These are phyloP conservation scores for Cutaneotrichosporon cavernicola DNA, from an alignment of 1,284 basidiomycete species.

Conservation along the genomic window DNA sequence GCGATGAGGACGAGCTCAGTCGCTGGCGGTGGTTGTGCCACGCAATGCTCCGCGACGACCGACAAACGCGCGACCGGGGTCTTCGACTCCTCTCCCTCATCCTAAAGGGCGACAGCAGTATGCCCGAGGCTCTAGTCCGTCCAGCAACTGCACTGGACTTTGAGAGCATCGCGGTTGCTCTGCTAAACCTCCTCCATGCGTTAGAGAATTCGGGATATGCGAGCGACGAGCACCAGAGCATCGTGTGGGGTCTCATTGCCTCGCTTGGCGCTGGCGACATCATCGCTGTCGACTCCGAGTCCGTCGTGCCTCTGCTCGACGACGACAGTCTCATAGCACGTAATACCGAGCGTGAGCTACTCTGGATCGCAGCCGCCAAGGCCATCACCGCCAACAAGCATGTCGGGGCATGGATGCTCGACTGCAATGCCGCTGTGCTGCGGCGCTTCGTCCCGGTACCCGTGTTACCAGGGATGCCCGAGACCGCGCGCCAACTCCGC, in stretches of 20 bases:
- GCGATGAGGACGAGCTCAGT: constrained; percentile 43
- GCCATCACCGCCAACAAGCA: constrained; percentile 23
- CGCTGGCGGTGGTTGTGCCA: constrained; percentile 48
- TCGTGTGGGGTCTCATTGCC: constrained; percentile 27
- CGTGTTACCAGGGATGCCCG: constrained; percentile 37
- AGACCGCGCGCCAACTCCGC: constrained; percentile 33
- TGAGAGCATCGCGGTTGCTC: constrained; percentile 29
- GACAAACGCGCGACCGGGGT: constrained; percentile 39
- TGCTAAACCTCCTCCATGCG: constrained; percentile 36
- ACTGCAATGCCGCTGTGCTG: constrained; percentile 22
- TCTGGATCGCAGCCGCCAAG: constrained; percentile 40
- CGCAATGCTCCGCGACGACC: constrained; percentile 38
- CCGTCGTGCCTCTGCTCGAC: constrained; percentile 23
- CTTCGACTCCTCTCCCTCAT: constrained; percentile 36
- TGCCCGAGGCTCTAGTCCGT: constrained; percentile 30
- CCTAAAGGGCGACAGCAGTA: constrained; percentile 33
- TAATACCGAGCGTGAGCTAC: constrained; percentile 39
- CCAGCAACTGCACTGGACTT: constrained; percentile 37
- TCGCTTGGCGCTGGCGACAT: constrained; percentile 36
- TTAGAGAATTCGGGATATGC: constrained; percentile 30
- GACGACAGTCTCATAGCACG: constrained; percentile 20
- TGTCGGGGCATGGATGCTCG: constrained; percentile 36
- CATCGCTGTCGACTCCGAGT: constrained; percentile 30
- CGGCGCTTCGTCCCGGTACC: constrained; percentile 38
- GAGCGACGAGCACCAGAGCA: constrained; percentile 28